Evolutionary conservation across 1,284 basidiomycete genomes (phyloP).

Genomic region (Rugosomyces carneus): DNA sequence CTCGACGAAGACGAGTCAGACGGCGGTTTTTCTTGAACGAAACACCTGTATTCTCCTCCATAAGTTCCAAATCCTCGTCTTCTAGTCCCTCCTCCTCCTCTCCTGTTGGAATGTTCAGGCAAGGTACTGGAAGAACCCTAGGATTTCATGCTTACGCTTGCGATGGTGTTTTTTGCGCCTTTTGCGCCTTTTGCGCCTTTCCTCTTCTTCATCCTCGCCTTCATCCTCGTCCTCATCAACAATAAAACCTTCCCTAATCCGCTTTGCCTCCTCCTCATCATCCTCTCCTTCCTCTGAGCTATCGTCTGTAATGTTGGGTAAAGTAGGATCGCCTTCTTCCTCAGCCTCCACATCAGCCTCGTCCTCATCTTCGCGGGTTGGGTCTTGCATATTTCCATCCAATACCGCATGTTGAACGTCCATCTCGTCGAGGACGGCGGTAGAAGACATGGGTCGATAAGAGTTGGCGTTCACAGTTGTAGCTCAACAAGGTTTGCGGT

Average conservation of each 20-base stretch:
- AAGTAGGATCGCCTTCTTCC: constrained; percentile 46
- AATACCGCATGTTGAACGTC: constrained; percentile 22
- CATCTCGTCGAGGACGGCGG: constrained; percentile 10
- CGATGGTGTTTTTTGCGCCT: constrained; percentile 66
- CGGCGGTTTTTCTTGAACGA: constrained; percentile 51
- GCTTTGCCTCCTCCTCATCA: constrained; percentile 72
- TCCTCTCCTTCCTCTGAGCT: constrained; percentile 84
- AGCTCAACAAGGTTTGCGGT: constrained; percentile 1
- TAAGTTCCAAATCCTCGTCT: constrained; percentile 91
- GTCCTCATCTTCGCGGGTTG: constrained; percentile 41
- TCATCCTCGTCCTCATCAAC: constrained; percentile 81
- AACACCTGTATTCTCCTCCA: constrained; percentile 92
- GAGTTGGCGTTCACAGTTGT: background rate
- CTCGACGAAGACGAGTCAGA: constrained; percentile 68
- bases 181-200: constrained; percentile 51
- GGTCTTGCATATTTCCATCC: constrained; percentile 55
- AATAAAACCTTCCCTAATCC: constrained; percentile 78
- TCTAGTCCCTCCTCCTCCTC: constrained; percentile 72
- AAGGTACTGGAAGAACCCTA: constrained; percentile 1
- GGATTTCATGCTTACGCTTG: constrained; percentile 39
- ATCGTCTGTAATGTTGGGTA: constrained; percentile 61
- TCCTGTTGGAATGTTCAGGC: constrained; percentile 17
- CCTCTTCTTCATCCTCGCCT: constrained; percentile 46
- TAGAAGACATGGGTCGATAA: constrained; percentile 16
- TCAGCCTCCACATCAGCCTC: constrained; percentile 36